Base-by-base conservation (phyloP, 495 filamentous ascomycete species). In the Patellaria atrata region DNA sequence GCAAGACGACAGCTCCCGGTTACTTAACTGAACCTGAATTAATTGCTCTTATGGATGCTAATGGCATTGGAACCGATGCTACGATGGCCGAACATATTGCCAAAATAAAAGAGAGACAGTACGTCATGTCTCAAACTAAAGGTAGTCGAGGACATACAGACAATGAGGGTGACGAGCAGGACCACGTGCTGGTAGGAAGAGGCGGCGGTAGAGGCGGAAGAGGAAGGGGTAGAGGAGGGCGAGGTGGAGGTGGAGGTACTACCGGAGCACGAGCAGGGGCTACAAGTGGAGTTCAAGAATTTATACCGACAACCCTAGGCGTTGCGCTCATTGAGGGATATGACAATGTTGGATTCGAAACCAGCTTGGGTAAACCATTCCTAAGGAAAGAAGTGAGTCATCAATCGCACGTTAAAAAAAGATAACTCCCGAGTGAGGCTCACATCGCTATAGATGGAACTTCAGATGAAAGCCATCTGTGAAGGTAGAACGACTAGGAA, bases 41-140 rank as follows among this genome's bases (percentile, higher is more conserved):
- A n/a, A 94, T 97, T 56, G 82, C 77, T 3, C 67, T 97, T 15
- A 97, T 97, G 89, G 91, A 97, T 59, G 87, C 82, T 11, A 96
- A 97, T 53, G 89, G 89, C 8, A 97, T 97, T 47, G 89, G 89
- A 11, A 97, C 89, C 3, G 89, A 97, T 59, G 89, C 89, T 8
- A 96, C 89, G 0, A 97, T 97, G 91, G 87, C 89, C 0, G 89
- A 97, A 45, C 89, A 97, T 53, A 96, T 97, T 50, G 71, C 79
- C 27, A 94, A 91, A 53, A 86, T 97, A 54, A 83, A 94, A 55
- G 74, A 86, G 25, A 63, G 89, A 19, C 61, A 82, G 30, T 97
- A 97, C 50, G 84, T 84, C 16, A 68, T 68, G 27, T 72, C 73
- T 2, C 59, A 73, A 20, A 54, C 68, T n/a, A 60, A 54, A 17